phyloP scores from a whole-genome alignment of 768 basidiomycete species.

The Butyriboletus loyo region DNA sequence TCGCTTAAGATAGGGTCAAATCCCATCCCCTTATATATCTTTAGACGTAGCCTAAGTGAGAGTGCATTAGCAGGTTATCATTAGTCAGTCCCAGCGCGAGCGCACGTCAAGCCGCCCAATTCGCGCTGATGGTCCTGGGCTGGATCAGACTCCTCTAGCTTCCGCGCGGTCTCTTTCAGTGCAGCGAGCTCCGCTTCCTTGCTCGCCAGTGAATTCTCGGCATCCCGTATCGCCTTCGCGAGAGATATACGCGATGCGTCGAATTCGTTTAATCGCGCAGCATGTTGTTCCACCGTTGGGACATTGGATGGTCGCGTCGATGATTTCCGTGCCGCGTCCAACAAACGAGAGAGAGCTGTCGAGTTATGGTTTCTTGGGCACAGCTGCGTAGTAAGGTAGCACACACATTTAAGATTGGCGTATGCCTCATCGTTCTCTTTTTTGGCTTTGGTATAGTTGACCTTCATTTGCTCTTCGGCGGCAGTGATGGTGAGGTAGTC shows the following conservation, averaged over 20 bases:
- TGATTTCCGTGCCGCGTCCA: constrained; percentile 70
- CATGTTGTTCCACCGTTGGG: constrained; percentile 64
- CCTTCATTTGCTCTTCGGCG: constrained; percentile 66
- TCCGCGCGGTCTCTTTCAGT: constrained; percentile 61
- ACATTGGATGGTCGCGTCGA: constrained; percentile 67
- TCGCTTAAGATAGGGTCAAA: constrained; percentile 64
- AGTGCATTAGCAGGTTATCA: constrained; percentile 1
- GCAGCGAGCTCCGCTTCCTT: constrained; percentile 69
- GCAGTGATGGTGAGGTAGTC: constrained; percentile 74
- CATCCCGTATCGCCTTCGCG: constrained; percentile 72
- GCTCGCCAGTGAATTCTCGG: constrained; percentile 59
- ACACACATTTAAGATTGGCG: constrained; percentile 57
- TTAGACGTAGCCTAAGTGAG: constrained; percentile 55
- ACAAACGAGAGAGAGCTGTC: constrained; percentile 57
- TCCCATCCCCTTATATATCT: constrained; percentile 68
- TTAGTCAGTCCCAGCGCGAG: background rate
- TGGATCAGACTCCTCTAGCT: constrained; percentile 67
- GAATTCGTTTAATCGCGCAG: constrained; percentile 58
- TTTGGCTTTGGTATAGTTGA: constrained; percentile 54
- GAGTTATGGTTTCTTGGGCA: background rate
- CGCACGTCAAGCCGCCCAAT: constrained; percentile 67
- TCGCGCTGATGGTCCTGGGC: constrained; percentile 68
- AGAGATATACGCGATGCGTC: constrained; percentile 62
- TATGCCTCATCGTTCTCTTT: constrained; percentile 70
- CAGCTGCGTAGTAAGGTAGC: background rate